These are phyloP conservation scores for Neurospora sp. DNA, from an alignment of 495 filamentous ascomycete species.

Conservation along the genomic window DNA sequence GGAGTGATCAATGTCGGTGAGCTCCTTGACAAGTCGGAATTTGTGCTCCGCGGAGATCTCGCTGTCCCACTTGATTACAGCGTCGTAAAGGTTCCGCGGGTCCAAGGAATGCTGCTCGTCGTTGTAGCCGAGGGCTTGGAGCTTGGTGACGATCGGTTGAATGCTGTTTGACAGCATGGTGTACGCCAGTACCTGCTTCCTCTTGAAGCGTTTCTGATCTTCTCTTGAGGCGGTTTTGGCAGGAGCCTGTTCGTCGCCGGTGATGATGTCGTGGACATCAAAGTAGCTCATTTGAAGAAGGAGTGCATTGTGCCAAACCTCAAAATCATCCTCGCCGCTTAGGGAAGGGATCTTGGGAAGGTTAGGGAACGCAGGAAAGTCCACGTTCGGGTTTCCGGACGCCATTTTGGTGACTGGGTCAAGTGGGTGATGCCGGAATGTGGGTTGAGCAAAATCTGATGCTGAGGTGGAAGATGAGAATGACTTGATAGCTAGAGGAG, in stretches of 20 bases:
- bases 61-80: neutral
- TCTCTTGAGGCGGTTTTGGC: neutral
- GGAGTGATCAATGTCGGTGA: neutral
- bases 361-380: neutral
- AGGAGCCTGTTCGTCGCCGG: neutral
- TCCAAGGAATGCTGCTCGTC: neutral
- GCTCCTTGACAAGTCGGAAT: neutral
- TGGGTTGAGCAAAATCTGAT: neutral
- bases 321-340: neutral
- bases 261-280: neutral
- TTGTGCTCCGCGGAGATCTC: neutral
- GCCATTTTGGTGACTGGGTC: neutral
- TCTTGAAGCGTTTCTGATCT: neutral
- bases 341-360: neutral
- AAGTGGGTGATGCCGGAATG: neutral
- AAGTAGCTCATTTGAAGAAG: neutral
- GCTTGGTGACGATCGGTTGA: neutral
- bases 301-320: neutral
- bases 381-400: neutral
- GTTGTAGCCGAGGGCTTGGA: neutral
- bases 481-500: neutral
- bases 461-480: neutral
- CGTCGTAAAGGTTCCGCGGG: neutral
- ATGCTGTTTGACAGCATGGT: neutral
- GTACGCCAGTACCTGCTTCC: neutral